Evolutionary conservation across 441 rosid species (phyloP), one percentile per base, ranked within the genome.

Genomic region (Erysimum pusillum): DNA sequence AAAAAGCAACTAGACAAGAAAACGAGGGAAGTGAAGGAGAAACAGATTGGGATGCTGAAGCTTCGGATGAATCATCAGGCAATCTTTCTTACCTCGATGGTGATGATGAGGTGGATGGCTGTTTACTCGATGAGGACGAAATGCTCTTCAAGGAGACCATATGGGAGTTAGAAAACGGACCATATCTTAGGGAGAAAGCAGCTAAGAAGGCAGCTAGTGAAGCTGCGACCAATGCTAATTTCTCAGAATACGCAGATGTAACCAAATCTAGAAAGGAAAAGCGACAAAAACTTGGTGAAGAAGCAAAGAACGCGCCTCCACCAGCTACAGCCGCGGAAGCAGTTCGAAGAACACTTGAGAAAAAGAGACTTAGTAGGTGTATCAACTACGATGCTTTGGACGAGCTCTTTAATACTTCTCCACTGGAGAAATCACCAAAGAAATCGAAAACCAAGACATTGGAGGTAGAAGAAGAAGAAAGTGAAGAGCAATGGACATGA

Each of bases 181-280:
- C 90, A 44, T 92, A 90, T 80, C 83, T 90, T 80, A 86, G 91
- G 97, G 99, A 92, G 83, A 96, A 92, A 87, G 97, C 90, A 76
- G 96, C 87, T 48, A 94, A 92, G 80, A 93, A 88, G 81, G 97
- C 96, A 48, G 86, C 85, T 13, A 25, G 69, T 81, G 14, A 82
- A 85, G 58, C 88, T 85, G 90, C 85, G 9, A 81, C 82, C 75
- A 83, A 79, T 80, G 74, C 84, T 61, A 81, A 82, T 53, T 85
- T 87, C 71, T 87, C 91, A 71, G 87, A 82, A 81, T 76, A 87
- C 69, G 97, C 92, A 75, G 85, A 86, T 49, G 82, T 85, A 67
- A 86, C 85, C 49, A 93, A 91, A 78, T 75, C 89, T 22, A 90
- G 81, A 83, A 91, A 90, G 95, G 95, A 88, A 84, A 87, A 58